Conservation (phyloP, 345 rosid species). For the Aurinia saxatilis region DNA sequence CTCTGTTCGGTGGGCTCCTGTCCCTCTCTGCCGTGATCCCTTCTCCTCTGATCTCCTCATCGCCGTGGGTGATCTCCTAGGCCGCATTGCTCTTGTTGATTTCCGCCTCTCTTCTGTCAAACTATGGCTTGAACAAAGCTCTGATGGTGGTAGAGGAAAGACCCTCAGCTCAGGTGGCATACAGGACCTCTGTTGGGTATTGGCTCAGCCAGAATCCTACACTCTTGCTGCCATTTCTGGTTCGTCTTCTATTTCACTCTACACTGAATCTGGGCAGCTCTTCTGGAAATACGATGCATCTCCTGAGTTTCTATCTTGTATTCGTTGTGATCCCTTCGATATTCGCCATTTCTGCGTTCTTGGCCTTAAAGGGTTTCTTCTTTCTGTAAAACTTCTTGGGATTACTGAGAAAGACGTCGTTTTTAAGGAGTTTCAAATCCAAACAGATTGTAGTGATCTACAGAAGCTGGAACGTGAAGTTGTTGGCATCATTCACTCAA, state of each 20-base stretch:
- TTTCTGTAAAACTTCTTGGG: slow-evolving; percentile 55
- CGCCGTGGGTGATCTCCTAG: slow-evolving; percentile 75
- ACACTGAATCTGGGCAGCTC: slow-evolving; percentile 35
- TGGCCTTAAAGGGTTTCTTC: slow-evolving; percentile 57
- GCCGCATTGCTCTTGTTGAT: slow-evolving; percentile 70
- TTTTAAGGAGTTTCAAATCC: slow-evolving; percentile 41
- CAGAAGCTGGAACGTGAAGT: slow-evolving; percentile 56
- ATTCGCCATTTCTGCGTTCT: slow-evolving; percentile 62
- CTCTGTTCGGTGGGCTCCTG: slow-evolving; percentile 66
- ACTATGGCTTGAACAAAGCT: slow-evolving; percentile 47
- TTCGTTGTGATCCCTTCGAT: slow-evolving; percentile 75
- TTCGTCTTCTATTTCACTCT: slow-evolving; percentile 50
- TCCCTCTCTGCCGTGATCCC: slow-evolving; percentile 47
- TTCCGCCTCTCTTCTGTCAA: slow-evolving; percentile 48
- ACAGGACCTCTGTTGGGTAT: slow-evolving; percentile 79
- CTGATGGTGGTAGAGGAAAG: slow-evolving; percentile 33
- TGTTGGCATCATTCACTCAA: slow-evolving; percentile 15
- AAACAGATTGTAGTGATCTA: slow-evolving; percentile 51
- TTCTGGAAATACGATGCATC: slow-evolving; percentile 69
- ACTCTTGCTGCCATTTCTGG: slow-evolving; percentile 64
- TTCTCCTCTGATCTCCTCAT: slow-evolving; percentile 61
- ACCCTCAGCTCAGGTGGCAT: slow-evolving; percentile 30
- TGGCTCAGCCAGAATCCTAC: slow-evolving; percentile 38
- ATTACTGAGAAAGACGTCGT: slow-evolving; percentile 44
- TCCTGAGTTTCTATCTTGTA: slow-evolving; percentile 59